Conservation (phyloP, 106 monocot genomes). For the Dendrobium huoshanense region DNA sequence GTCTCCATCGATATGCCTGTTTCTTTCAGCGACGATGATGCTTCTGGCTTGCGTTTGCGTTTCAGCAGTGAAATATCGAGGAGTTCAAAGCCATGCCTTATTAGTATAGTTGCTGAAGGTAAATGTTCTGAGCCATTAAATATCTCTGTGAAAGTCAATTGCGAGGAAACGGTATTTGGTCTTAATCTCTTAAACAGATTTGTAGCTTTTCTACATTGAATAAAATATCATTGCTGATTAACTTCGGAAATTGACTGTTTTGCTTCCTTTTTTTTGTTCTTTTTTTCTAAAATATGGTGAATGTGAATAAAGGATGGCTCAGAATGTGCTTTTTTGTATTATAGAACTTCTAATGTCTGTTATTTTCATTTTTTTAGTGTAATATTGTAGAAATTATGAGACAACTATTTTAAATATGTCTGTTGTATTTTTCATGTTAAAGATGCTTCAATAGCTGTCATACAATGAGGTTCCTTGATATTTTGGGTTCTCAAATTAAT, state of each 20-base stretch:
- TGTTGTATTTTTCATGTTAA: no score
- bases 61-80: conserved; percentile 73
- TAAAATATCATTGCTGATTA: not conserved
- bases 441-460: no score
- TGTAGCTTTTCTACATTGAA: conserved; percentile 49
- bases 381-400: not conserved
- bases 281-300: not conserved
- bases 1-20: conserved; percentile 79
- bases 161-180: conserved; percentile 84
- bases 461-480: no score
- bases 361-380: not conserved
- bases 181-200: conserved; percentile 83
- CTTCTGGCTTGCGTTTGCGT: conserved; percentile 65
- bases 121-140: conserved; percentile 52
- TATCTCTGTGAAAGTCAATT: conserved; percentile 73
- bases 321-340: no score
- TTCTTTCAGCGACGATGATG: conserved; percentile 50
- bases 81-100: conserved; percentile 69
- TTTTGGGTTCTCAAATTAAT: no score
- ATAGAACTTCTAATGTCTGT: not conserved
- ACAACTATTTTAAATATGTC: no score
- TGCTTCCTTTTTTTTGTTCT: not conserved
- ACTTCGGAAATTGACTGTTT: not conserved
- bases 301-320: not conserved
- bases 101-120: conserved; percentile 57